Conservation (phyloP, 2,329 filamentous ascomycete genomes). For the Penicillium italicum region DNA sequence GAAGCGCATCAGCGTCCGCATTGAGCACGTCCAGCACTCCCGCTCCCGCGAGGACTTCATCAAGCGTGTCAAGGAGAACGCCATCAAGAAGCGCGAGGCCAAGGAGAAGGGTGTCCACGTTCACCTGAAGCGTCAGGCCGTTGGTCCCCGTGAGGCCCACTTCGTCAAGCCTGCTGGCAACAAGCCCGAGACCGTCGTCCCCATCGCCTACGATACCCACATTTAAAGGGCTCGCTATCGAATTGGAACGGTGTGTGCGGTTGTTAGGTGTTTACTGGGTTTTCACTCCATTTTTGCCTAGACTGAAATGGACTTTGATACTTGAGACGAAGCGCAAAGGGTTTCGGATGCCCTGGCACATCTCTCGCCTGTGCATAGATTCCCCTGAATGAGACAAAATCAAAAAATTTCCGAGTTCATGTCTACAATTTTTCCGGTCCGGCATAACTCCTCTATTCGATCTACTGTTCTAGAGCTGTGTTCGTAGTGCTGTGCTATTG, state of each 20-base stretch:
- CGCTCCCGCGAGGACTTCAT: constrained; percentile 97
- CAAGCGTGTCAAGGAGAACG: constrained; percentile 93
- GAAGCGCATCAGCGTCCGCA: constrained; percentile 99
- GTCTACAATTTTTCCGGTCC: not conserved
- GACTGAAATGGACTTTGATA: constrained; percentile 33
- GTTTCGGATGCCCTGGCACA: constrained; percentile 40
- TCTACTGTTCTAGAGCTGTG: not conserved
- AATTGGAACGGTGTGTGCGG: constrained; percentile 32
- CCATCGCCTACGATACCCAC: constrained; percentile 95
- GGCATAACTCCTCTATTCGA: not conserved
- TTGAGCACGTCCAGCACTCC: constrained; percentile 94
- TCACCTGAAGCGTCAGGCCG: constrained; percentile 88
- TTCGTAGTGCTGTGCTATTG: constrained; percentile 1
- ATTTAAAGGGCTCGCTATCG: constrained; percentile 62
- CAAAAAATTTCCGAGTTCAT: constrained; percentile 36
- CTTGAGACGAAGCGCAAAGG: constrained; percentile 41
- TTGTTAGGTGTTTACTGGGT: constrained; percentile 38
- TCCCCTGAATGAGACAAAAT: constrained; percentile 44
- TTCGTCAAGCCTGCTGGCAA: constrained; percentile 77
- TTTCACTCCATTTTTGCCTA: constrained; percentile 32
- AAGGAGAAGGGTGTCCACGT: constrained; percentile 84
- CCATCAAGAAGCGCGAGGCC: constrained; percentile 85
- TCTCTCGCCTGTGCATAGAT: constrained; percentile 43
- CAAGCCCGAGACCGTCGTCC: constrained; percentile 84
- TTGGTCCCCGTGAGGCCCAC: constrained; percentile 72